Evolutionary conservation across 73 alveolate genomes (phyloP), one percentile per base, ranked within the genome.

Genomic region (Paramecium pentaurelia): DNA sequence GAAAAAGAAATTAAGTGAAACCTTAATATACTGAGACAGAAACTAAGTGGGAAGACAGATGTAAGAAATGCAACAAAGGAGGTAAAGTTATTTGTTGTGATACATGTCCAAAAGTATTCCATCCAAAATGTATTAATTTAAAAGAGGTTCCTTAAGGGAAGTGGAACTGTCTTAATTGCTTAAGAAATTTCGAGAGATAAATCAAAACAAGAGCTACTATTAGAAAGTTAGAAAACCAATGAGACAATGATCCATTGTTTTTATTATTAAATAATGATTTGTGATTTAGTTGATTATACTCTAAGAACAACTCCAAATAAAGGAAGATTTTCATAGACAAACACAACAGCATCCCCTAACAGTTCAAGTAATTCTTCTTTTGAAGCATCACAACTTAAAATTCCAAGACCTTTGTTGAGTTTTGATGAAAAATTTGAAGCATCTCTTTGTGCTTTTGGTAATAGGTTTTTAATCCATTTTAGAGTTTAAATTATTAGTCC

Each of bases 91-190:
- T 89, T 6, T 71, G 86, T 59, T 89, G 94, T 30, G 94, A 89
- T 89, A 89, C 94, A 6, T 89, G 94, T 28, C 94, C 94, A 47
- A 60, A 60, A 45, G 94, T 89, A 27, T 89, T 71, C 47, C 94
- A 89, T 71, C 92, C 88, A n/a, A 89, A 89, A 89, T 89, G 94
- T 47, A 89, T 89, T 20, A 83, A 83, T 25, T 71, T 89, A 27
- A 89, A 89, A 86, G 94, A 71, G 44, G 71, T 60, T 34, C 93
- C 93, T 0, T 32, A 86, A 86, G 93, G 93, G 37, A 60, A 86
- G 27, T 86, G 93, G 93, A 86, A 60, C 45, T 86, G 93, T 58
- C 47, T 86, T 18, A 22, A 86, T 36, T 86, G 93, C 27, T 58
- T 58, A 30, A 37, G 68, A 25, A 86, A 60, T 28, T 86, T 86